Evolutionary conservation across 495 filamentous ascomycete species (phyloP), one percentile per base, ranked within the genome.

Genomic region (Penicillium waksmanii): DNA sequence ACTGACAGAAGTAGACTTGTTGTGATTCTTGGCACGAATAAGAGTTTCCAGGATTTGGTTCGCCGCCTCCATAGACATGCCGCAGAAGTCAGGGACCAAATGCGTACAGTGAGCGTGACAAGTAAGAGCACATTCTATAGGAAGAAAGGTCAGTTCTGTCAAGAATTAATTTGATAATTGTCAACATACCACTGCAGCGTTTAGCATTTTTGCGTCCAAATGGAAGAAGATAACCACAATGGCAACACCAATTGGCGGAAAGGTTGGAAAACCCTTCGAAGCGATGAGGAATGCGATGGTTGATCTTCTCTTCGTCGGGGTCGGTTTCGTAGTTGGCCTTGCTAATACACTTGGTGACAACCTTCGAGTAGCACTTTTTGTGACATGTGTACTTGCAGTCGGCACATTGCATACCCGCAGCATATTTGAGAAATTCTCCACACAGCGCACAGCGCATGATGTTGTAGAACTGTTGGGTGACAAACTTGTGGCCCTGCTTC

Each of bases 301-400:
- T 99, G 83, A 99, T 90, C 77, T 97, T 98, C 77, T 97, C 95
- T 72, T 99, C 95, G 74, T 98, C 95, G 15, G 95, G 95, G 74
- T 98, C 96, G 19, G 90, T 95, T 72, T 98, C 95, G 60, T 94
- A 91, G 72, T 98, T 99, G 50, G 94, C 96, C 74, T 98, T 97
- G 77, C 93, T 97, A 76, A 99, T 99, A 78, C 95, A 99, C 73
- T 99, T 99, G 55, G 95, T 98, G 67, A 99, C 96, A n/a, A 99
- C 95, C 71, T 93, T 96, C 11, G 82, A 78, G 69, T 97, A 98
- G 73, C 95, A 99, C 73, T 96, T 96, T 69, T 90, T 91, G 73
- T 99, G 95, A 74, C 96, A 98, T 19, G 95, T 98, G 69, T 97
- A 97, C 75, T 97, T 98, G 91, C 95, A 99, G 76, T 99, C 95